Conservation (phyloP, 78 protist species). For the Dictyostelium capitatum region DNA sequence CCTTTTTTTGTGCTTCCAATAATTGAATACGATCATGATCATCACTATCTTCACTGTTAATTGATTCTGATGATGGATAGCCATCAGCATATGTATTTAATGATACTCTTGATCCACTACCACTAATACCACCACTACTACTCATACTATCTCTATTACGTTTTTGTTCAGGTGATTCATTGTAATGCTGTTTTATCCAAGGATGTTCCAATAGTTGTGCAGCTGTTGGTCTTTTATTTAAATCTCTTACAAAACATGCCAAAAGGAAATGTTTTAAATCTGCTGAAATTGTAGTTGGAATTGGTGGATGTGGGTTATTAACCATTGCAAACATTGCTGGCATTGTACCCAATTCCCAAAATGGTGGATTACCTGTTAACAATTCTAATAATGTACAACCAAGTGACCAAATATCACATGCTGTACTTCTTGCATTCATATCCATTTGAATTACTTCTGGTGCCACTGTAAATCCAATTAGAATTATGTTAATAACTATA, state of each 20-base stretch:
- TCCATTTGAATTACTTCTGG: conserved; percentile 97
- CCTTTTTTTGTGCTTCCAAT: conserved; percentile 61
- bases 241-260: conserved; percentile 68
- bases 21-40: conserved; percentile 22
- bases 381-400: conserved; percentile 90
- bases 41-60: background rate
- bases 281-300: conserved; percentile 46
- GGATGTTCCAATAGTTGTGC: conserved; percentile 71
- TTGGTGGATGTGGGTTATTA: conserved; percentile 68
- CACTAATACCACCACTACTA: background rate
- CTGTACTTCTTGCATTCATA: conserved; percentile 78
- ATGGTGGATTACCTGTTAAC: conserved; percentile 91
- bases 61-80: too few species aligned
- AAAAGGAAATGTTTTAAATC: conserved; percentile 63
- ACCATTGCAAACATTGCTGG: conserved; percentile 98
- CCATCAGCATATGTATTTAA: background rate
- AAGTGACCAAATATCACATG: conserved; percentile 89
- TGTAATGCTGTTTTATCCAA: conserved; percentile 53
- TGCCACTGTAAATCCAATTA: too few species aligned
- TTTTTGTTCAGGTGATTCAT: background rate
- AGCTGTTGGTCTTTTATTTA: conserved; percentile 72
- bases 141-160: background rate
- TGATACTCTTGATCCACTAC: conserved; percentile 6
- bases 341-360: conserved; percentile 96
- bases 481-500: too few species aligned